phyloP scores from a whole-genome alignment of 441 rosid species.

The Biscutella auriculata region DNA sequence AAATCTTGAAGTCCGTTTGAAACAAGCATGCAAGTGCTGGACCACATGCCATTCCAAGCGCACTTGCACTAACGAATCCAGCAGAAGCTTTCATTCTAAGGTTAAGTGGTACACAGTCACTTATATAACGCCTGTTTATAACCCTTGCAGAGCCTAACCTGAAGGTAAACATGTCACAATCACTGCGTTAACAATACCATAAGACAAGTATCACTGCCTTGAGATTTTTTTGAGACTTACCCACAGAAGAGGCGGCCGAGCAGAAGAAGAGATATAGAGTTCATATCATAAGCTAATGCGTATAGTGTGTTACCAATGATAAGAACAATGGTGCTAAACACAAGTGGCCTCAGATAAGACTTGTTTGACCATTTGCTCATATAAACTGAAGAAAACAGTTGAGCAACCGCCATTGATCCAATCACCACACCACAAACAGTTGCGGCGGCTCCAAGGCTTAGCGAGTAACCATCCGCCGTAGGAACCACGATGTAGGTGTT shows the following conservation, averaged over 20 bases:
- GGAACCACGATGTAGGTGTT: conserved; percentile 95
- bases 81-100: conserved; percentile 99
- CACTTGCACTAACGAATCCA: conserved; percentile 97
- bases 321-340: conserved; percentile 82
- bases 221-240: conserved; percentile 48
- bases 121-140: conserved; percentile 89
- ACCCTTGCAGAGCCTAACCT: conserved; percentile 99
- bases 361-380: conserved; percentile 96
- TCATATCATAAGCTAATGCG: conserved; percentile 82
- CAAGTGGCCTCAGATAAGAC: conserved; percentile 88
- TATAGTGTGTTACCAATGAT: conserved; percentile 70
- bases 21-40: conserved; percentile 93
- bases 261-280: conserved; percentile 62
- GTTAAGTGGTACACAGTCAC: conserved; percentile 87
- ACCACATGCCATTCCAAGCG: conserved; percentile 99
- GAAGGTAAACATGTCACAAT: too few species aligned
- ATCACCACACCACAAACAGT: conserved; percentile 96
- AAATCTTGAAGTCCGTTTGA: conserved; percentile 68
- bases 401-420: conserved; percentile 98
- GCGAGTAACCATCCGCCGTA: conserved; percentile 89
- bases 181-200: too few species aligned
- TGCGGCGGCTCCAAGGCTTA: conserved; percentile 96
- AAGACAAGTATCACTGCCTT: too few species aligned
- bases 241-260: conserved; percentile 92
- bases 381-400: conserved; percentile 90